phyloP scores from a whole-genome alignment of 257 asterid species.

The Catharanthus roseus region DNA sequence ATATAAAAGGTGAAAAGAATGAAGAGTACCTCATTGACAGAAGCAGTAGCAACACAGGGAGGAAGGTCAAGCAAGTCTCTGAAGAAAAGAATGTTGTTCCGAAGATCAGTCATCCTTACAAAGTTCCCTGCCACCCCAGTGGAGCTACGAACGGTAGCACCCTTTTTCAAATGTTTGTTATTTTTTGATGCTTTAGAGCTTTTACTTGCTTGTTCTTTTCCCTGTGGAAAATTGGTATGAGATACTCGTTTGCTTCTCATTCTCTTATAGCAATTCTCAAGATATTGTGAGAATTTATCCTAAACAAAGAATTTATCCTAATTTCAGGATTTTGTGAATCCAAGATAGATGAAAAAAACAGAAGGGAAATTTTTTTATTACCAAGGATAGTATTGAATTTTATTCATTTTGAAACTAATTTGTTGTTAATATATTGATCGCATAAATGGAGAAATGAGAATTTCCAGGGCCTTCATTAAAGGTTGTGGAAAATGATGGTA shows the following conservation, averaged over 20 bases:
- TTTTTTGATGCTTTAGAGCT: constrained; percentile 26
- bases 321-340: neutral
- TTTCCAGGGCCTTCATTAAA: neutral
- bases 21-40: constrained; percentile 52
- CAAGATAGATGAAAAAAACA: no score
- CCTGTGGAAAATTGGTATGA: constrained; percentile 32
- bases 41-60: constrained; percentile 62
- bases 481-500: neutral
- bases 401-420: neutral
- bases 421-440: no score
- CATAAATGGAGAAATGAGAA: neutral
- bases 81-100: constrained; percentile 57
- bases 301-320: neutral
- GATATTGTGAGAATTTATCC: neutral
- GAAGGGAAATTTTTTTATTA: neutral
- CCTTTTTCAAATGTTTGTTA: constrained; percentile 18
- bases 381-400: neutral
- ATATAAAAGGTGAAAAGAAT: neutral
- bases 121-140: constrained; percentile 43
- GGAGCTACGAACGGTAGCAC: constrained; percentile 30
- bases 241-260: neutral
- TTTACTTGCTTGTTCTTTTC: constrained; percentile 33
- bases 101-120: constrained; percentile 44
- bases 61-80: constrained; percentile 80
- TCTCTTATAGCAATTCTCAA: neutral